A percentile compares a stretch with the other conserved stretches of the same genome.
Conservation (phyloP, 345 rosid genomes). For the Bruguiera sexangula region DNA sequence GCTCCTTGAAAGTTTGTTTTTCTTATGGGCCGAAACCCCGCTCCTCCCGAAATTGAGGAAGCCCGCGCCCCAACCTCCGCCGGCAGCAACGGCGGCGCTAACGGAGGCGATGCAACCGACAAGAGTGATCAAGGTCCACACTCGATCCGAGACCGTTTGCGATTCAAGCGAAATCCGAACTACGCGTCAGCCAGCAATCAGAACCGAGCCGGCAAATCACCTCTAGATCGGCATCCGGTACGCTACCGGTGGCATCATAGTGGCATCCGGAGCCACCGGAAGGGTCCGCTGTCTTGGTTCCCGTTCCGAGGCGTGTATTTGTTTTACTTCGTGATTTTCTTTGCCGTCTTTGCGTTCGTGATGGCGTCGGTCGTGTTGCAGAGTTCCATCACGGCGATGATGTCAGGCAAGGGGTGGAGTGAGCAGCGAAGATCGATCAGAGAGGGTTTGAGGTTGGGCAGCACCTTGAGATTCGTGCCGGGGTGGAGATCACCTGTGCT, state of each 20-base stretch:
- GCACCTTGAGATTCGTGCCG: conserved; percentile 60
- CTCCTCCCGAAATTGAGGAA: conserved; percentile 42
- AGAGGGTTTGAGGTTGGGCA: conserved; percentile 54
- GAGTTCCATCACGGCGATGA: conserved; percentile 57
- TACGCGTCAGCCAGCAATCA: conserved; percentile 18
- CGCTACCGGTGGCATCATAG: conserved; percentile 38
- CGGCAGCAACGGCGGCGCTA: conserved; percentile 15
- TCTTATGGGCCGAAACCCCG: conserved; percentile 49
- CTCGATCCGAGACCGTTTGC: conserved; percentile 68
- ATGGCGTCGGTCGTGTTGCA: conserved; percentile 74
- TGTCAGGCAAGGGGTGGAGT: conserved; percentile 51
- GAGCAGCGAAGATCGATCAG: conserved; percentile 35
- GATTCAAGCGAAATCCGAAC: conserved; percentile 50
- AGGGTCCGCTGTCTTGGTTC: conserved; percentile 45
- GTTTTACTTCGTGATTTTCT: conserved; percentile 51
- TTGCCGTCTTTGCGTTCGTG: conserved; percentile 65
- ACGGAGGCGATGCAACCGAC: conserved; percentile 8
- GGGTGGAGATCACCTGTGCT: conserved; percentile 29
- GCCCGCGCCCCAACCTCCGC: conserved; percentile 10
- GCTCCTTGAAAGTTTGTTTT: not conserved
- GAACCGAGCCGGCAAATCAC: conserved; percentile 35
- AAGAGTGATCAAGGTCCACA: conserved; percentile 27
- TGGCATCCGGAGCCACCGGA: conserved; percentile 46
- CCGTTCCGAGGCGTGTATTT: conserved; percentile 62
- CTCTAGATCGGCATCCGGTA: conserved; percentile 40